Percentiles rank a stretch among this genome's conserved stretches.
These are phyloP conservation scores for Hansenula lynferdii DNA, from an alignment of 1,139 yeast species.

Conservation along the genomic window DNA sequence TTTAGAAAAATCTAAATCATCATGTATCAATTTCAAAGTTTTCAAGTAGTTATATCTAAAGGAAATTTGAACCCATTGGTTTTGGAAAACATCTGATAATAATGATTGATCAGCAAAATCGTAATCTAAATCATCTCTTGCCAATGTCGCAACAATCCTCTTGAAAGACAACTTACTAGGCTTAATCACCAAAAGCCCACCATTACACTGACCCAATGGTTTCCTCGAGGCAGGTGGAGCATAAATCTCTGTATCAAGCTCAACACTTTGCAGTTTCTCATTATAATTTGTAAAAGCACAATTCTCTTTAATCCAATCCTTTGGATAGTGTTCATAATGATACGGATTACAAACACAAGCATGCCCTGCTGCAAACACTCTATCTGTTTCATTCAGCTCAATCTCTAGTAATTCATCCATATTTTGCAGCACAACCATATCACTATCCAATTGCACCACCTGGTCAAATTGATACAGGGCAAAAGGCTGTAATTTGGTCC, in stretches of 20 bases:
- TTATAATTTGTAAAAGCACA: conserved; percentile 42
- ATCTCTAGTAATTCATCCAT: conserved; percentile 53
- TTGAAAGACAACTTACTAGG: conserved; percentile 34
- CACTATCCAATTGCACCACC: conserved; percentile 49
- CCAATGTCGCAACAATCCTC: conserved; percentile 31
- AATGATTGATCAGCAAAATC: conserved; percentile 54
- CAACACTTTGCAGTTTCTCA: conserved; percentile 13
- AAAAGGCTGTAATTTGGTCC: conserved; percentile 54
- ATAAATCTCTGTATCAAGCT: conserved; percentile 22
- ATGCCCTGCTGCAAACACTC: conserved; percentile 49
- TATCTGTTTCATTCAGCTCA: conserved; percentile 20
- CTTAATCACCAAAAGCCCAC: conserved; percentile 47
- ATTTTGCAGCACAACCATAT: conserved; percentile 47
- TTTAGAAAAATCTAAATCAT: conserved; percentile 38
- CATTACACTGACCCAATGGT: conserved; percentile 46
- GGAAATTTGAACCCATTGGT: conserved; percentile 44
- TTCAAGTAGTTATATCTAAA: conserved; percentile 50
- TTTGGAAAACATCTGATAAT: conserved; percentile 44
- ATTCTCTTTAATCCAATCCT: conserved; percentile 41
- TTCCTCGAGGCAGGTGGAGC: conserved; percentile 35
- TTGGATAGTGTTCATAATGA: conserved; percentile 45
- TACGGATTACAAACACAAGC: conserved; percentile 59
- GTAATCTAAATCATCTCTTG: conserved; percentile 32
- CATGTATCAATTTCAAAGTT: conserved; percentile 39
- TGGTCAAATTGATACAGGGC: conserved; percentile 42